Base-by-base conservation (phyloP, 495 filamentous ascomycete genomes). In the Sphaerosporella brunnea region DNA sequence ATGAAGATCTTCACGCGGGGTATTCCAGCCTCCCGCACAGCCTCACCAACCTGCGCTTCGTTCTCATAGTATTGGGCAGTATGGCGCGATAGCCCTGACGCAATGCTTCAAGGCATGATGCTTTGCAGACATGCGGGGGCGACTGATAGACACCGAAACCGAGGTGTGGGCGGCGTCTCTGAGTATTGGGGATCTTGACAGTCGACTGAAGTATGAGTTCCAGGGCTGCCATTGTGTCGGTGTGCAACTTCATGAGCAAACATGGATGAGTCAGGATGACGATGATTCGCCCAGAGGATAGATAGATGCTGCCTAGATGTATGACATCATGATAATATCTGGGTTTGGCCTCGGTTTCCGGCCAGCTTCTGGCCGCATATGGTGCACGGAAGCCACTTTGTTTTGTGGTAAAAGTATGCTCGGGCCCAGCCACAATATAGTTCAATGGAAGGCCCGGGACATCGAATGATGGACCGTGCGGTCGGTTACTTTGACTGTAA, bases 121-220 rank as follows among this genome's bases (percentile, higher is more conserved):
- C 53, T 13, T 69, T 64, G 60, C 73, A 78, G 46, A 69, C 65
- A 19, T 64, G 48, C 15, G 61, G 41, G 8, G 66, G 66, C 9
- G 73, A 75, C 41, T 70, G 71, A 61, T 77, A 84, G 54, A 84
- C 78, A 34, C 80, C 80, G 54, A 85, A 84, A 11, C 81, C 80
- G n/a, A 86, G 70, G 41, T 65, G 68, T 23, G 79, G 82, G 36
- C 82, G 79, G 25, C 18, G 40, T 9, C 8, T 5, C 35, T 5
- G 7, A 4, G 16, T 7, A 37, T 7, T 37, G 8, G 16, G 35
- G 35, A 37, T 18, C 35, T 37, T 15, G 35, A 37, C 35, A 18
- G 35, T 37, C 16, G 35, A 37, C 28, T 32, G 28, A 13, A 32
- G 28, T 13, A 13, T 32, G 7, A 32, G 28, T 13, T 32, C 28